Evolutionary conservation across 306 rosid genomes (phyloP), one percentile per base, ranked within the genome.

Genomic region (Quercus robur): DNA sequence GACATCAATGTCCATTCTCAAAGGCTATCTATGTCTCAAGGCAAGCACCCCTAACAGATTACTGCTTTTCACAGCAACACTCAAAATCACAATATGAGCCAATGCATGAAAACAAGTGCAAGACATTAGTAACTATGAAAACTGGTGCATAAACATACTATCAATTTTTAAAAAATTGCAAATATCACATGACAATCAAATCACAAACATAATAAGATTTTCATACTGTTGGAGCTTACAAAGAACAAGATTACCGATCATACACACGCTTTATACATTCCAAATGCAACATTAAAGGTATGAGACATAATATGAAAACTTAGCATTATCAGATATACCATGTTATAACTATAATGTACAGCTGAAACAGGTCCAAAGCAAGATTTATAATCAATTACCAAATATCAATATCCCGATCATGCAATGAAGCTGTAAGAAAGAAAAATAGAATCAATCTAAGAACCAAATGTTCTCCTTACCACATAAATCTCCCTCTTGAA

Each of bases 401-500:
- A 12, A 52, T 7, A 73, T 30, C 52, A 51, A 12, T 61, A 52
- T 51, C 66, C 14, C 9, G 51, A 74, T 63, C 62, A 63, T n/a
- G 64, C 54, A 13, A 25, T 13, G 6, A 38, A n/a, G 4, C 19
- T 19, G 14, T 25, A 5, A 18, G 9, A 54, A 30, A 62, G 71
- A 58, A 20, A 33, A 46, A 13, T 31, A 30, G 11, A 63, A 23
- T 51, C 63, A 23, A 80, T 75, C 70, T 35, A 79, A 69, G 66
- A 56, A 63, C 76, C 66, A 52, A 55, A 71, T 10, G 44, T n/a
- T 77, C 54, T 67, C 26, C 93, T 89, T 87, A 95, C 99, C 92
- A 95, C 99, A 76, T 84, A 95, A 2, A 95, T 90, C 82, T 95
- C 99, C 49, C 99, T 91, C 81, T 91, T 89, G 85, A 95, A 95